Evolutionary conservation across 2,329 filamentous ascomycete species (phyloP), one percentile per base, ranked within the genome.

Genomic region (Diplocarpon mali): DNA sequence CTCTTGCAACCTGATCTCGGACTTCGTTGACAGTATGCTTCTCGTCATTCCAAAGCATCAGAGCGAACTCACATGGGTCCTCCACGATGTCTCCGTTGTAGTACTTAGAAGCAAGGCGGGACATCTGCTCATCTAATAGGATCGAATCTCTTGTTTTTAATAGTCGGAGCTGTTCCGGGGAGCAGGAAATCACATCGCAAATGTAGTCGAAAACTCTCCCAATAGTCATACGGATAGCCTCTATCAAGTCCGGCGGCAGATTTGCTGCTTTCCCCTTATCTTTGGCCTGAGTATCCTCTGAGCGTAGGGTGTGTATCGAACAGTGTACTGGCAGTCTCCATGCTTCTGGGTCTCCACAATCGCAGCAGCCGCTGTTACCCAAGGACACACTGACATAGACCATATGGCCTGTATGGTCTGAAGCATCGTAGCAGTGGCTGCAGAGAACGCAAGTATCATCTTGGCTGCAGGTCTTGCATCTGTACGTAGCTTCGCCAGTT

Each of bases 371-470:
- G 59, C 84, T 92, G 61, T 95, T 95, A 6, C 90, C 90, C 2
- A 84, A 78, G 1, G 88, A 94, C 38, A 95, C 80, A 46, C 75
- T 84, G 47, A 98, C 87, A 58, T 85, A 83, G 44, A 96, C 89
- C 68, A 87, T 85, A 65, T 98, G 92, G 11, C 83, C 89, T 10
- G 86, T 83, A 64, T 98, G 92, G 60, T 98, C 90, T 32, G 90
- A 96, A 20, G 88, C 80, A 60, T 96, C 87, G 62, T 95, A 98
- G 67, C 92, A 98, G 54, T 83, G 81, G 59, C 85, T 87, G 67
- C 92, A 98, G 13, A 98, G 74, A 40, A 92, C 90, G 65, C 90
- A 96, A 0, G 92, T 96, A 53, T 95, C 90, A 64, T 98, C 93
- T 36, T 83, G 80, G 38, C 87, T 87, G 65, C 92, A 98, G 9